phyloP scores from a whole-genome alignment of 2,329 filamentous ascomycete genomes.

The Parafenestella ontariensis region DNA sequence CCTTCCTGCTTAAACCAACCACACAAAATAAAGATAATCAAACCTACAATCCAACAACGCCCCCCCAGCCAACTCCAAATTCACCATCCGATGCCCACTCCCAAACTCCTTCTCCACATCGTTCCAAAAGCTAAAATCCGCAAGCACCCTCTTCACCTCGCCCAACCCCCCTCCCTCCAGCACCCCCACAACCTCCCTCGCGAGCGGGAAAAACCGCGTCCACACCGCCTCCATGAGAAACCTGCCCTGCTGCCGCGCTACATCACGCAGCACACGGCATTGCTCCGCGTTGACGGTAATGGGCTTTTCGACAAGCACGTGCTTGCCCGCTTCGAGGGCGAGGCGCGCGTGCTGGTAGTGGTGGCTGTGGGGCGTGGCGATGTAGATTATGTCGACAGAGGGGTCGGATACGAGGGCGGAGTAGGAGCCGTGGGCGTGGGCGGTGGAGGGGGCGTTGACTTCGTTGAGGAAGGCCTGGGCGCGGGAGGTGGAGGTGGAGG shows the following conservation, averaged over 20 bases:
- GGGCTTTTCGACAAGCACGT: slow-evolving; percentile 88
- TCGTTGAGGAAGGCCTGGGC: slow-evolving; percentile 75
- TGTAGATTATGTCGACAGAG: slow-evolving; percentile 83
- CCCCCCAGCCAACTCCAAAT: slow-evolving; percentile 80
- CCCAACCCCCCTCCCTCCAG: slow-evolving; percentile 60
- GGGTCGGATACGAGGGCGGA: slow-evolving; percentile 77
- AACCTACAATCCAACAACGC: slow-evolving; percentile 69
- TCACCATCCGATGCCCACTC: slow-evolving; percentile 76
- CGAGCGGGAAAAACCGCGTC: slow-evolving; percentile 87
- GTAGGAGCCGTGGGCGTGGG: slow-evolving; percentile 79
- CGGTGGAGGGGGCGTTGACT: slow-evolving; percentile 69
- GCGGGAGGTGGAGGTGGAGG: slow-evolving; percentile 72
- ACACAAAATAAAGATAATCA: neutral
- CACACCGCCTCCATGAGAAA: slow-evolving; percentile 70
- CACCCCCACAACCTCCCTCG: slow-evolving; percentile 73
- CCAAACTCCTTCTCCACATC: slow-evolving; percentile 60
- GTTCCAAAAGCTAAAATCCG: slow-evolving; percentile 65
- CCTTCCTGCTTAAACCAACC: no score
- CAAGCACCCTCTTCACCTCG: slow-evolving; percentile 61
- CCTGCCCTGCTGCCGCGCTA: slow-evolving; percentile 69
- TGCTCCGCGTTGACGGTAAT: slow-evolving; percentile 84
- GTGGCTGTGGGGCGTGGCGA: slow-evolving; percentile 88
- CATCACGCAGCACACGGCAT: slow-evolving; percentile 73
- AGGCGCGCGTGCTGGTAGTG: slow-evolving; percentile 90
- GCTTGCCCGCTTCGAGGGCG: slow-evolving; percentile 79